Evolutionary conservation across 805 yeast species (phyloP), one percentile per base, ranked within the genome.

Genomic region (Metschnikowia cerradonensis): DNA sequence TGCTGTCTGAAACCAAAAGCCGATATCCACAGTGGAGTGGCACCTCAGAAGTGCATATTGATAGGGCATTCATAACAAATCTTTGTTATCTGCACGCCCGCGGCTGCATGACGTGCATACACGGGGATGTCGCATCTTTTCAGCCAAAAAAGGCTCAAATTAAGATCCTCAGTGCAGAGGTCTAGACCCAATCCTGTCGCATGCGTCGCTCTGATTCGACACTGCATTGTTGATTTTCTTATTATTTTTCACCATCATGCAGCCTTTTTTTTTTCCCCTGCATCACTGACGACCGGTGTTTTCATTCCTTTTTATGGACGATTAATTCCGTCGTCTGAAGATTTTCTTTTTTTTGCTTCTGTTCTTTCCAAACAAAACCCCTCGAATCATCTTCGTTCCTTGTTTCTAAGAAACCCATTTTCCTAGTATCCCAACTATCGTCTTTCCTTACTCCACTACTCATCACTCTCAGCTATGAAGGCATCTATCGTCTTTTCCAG

Each of bases 401-500:
- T 33, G 45, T 42, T 41, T 32, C 30, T 22, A 34, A 42, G 38
- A 42, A 42, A 42, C 45, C 15, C 38, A 7, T 17, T 37, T 22
- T 6, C 13, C 23, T 30, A 36, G 41, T 36, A 37, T 48, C 43
- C 60, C 60, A 61, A 63, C 67, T 62, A 60, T 58, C 52, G 66
- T 63, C 67, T 57, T 61, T 63, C 67, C 60, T 63, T 62, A 50
- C 17, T 38, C 48, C 46, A 46, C 30, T 41, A 10, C 41, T 39
- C 19, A 39, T 46, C 46, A 37, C 43, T 44, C n/a, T 10, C 46
- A 23, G 34, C 33, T 7, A 56, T 56, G 59, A 54, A 52, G 42
- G 40, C 55, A 11, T 32, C 60, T 10, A 33, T 56, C 19, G 56
- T 53, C 41, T 45, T 57, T 31, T 47, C 59, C 50, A 49, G 50